Base-by-base conservation (phyloP, 108 stramenopile species). In the Cyclotella choctawhatcheeana region DNA sequence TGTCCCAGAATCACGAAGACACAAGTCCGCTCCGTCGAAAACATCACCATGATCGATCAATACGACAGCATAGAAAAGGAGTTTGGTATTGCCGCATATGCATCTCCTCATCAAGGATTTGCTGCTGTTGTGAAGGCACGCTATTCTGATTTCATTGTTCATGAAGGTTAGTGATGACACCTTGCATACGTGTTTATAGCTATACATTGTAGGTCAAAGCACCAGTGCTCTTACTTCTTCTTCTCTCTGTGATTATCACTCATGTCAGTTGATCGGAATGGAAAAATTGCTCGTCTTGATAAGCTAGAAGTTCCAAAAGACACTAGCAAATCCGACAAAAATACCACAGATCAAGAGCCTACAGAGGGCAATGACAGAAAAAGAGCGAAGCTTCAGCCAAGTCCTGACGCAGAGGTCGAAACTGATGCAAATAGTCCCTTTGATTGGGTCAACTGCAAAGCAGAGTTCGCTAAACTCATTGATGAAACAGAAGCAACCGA, bases 131-230 rank as follows among this genome's bases (percentile, higher is more conserved):
- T 86, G 25, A 95, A 95, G 73, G 94, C 90, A 25, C 69, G 94
- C 44, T 95, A 85, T 63, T 89, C 92, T 2, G 94, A 95, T 68
- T 95, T 95, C 65, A 35, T 95, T 30, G 94, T 95, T 22, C 91
- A 92, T 59, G 94, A 95, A 89, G 77, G 77, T 79, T 5, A 35
- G 76, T 40, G 13, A 32, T 24, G 10, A 31, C n/a, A 7, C 2
- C 0, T 17, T 17, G 32, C 31, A 40, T 31, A 14, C 26, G 14
- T 71, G 8, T 61, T 30, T 1, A 2, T 18, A 52, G 51, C 51
- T 10, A 52, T 2, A n/a, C 18, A 10, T n/a, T 50, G 37, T 12
- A 40, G 37, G 4, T 50, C 18, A 4, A n/a, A 7, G 53, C 26
- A 16, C 53, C 25, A 5, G 0, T 56, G 55, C 12, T 56, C 10